phyloP scores from a whole-genome alignment of 768 basidiomycete genomes.

The Cantharellus cinnabarinus region DNA sequence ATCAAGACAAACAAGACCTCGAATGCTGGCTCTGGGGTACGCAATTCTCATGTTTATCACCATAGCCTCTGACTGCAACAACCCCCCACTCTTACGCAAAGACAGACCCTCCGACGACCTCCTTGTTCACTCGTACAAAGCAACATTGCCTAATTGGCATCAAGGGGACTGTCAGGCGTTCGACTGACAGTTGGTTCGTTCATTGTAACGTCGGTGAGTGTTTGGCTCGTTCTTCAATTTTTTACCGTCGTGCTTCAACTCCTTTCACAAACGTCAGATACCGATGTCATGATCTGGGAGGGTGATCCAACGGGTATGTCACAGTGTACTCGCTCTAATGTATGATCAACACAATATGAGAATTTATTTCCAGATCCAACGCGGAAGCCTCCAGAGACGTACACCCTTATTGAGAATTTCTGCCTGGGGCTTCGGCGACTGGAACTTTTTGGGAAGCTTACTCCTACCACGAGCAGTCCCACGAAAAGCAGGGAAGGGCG shows the following conservation, averaged over 20 bases:
- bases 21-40: conserved; percentile 56
- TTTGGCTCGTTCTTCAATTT: background rate
- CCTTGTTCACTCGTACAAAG: conserved; percentile 73
- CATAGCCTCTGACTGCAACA: conserved; percentile 3
- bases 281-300: conserved; percentile 95
- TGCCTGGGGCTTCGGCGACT: conserved; percentile 83
- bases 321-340: conserved; percentile 1
- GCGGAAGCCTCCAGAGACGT: conserved; percentile 86
- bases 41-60: conserved; percentile 11
- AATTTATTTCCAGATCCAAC: conserved; percentile 36
- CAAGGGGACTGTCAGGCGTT: conserved; percentile 83
- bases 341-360: background rate
- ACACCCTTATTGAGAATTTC: conserved; percentile 92
- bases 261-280: conserved; percentile 31
- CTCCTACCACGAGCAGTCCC: too few species aligned
- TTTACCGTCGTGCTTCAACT: background rate
- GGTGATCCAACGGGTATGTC: conserved; percentile 40
- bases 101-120: conserved; percentile 73
- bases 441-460: conserved; percentile 53
- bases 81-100: conserved; percentile 14
- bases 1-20: conserved; percentile 69
- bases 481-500: too few species aligned
- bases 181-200: conserved; percentile 89
- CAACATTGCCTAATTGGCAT: conserved; percentile 97
- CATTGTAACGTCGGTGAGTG: conserved; percentile 87